Evolutionary conservation across 2,329 filamentous ascomycete species (phyloP).

Genomic region (Botrytis byssoidea): DNA sequence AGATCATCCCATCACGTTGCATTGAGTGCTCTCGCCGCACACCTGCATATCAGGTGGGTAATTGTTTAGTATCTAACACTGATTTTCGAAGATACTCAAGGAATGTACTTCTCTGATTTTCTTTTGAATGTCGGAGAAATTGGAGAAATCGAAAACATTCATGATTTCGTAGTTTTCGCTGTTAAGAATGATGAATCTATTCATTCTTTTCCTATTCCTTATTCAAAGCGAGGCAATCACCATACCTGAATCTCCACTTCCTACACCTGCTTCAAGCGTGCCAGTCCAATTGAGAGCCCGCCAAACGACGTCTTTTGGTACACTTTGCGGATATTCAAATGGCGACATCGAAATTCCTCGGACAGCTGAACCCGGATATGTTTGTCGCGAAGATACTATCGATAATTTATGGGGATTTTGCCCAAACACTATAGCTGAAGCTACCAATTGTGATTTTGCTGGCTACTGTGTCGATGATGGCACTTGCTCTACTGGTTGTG

Average conservation of each 20-base stretch:
- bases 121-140: background rate
- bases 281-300: background rate
- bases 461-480: background rate
- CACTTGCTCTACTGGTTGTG: background rate
- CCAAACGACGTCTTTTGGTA: background rate
- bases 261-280: background rate
- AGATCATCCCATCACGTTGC: background rate
- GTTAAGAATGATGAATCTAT: background rate
- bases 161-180: background rate
- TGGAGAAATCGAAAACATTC: background rate
- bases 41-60: background rate
- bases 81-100: background rate
- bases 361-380: background rate
- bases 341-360: background rate
- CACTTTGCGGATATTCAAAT: background rate
- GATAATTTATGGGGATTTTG: background rate
- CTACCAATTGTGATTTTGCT: background rate
- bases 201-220: background rate
- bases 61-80: background rate
- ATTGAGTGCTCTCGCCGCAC: background rate
- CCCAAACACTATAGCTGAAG: background rate
- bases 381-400: slow-evolving; percentile 3
- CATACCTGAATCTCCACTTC: background rate
- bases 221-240: background rate
- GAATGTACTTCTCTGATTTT: background rate